phyloP scores from a whole-genome alignment of 352 stramenopile species.

The Pythium phragmitis region DNA sequence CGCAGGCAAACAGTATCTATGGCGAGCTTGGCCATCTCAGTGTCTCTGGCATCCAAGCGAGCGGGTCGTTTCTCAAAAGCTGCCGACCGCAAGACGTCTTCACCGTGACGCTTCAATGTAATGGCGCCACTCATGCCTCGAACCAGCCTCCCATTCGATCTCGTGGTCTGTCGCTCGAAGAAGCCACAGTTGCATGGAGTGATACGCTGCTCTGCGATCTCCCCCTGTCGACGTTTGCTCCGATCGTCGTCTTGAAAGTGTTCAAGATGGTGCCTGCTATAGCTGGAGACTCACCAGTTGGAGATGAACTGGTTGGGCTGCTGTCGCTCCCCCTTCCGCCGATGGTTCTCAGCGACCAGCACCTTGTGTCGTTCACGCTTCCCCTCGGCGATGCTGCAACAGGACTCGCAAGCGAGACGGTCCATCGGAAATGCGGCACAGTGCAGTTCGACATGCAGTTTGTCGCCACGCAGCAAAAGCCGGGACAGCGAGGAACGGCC shows the following conservation, averaged over 20 bases:
- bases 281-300: too few relatives aligned
- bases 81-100: slow-evolving; percentile 8
- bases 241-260: slow-evolving; percentile 6
- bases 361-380: slow-evolving; percentile 26
- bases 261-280: not conserved
- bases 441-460: slow-evolving; percentile 26
- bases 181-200: not conserved
- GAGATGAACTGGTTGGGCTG: slow-evolving; percentile 3
- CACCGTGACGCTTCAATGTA: not conserved
- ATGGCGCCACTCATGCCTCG: not conserved
- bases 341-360: slow-evolving; percentile 12
- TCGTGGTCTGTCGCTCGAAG: not conserved
- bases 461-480: not conserved
- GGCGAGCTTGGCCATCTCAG: slow-evolving; percentile 1
- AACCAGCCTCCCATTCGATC: not conserved
- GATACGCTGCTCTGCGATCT: not conserved
- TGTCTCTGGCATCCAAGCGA: slow-evolving; percentile 6
- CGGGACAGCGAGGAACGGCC: not conserved
- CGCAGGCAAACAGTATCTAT: not conserved
- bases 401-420: too few relatives aligned
- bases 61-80: slow-evolving; percentile 10
- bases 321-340: slow-evolving; percentile 11
- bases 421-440: slow-evolving; percentile 15
- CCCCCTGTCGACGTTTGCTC: not conserved
- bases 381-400: slow-evolving; percentile 8